Evolutionary conservation across 1,139 yeast species (phyloP).

Genomic region (Taiozyma sp.): DNA sequence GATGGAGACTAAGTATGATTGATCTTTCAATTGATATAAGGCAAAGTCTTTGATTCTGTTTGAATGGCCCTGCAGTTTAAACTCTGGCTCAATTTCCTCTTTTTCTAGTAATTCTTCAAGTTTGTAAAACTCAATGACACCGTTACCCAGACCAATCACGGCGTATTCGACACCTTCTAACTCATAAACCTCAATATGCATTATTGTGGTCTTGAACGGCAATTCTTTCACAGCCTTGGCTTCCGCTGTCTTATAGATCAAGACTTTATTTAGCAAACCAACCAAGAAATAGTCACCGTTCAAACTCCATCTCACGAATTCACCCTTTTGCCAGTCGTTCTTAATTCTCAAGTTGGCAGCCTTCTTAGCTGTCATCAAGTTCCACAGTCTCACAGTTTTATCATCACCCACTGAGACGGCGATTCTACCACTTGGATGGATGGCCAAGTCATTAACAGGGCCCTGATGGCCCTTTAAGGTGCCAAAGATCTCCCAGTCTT

Average conservation of each 20-base stretch:
- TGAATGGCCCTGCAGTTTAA: constrained; percentile 71
- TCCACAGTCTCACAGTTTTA: constrained; percentile 83
- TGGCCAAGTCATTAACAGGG: constrained; percentile 72
- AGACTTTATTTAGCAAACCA: constrained; percentile 60
- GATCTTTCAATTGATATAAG: constrained; percentile 40
- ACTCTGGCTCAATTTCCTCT: constrained; percentile 38
- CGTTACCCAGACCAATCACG: constrained; percentile 67
- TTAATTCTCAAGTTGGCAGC: constrained; percentile 78
- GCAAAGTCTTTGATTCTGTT: constrained; percentile 77
- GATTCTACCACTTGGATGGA: constrained; percentile 90
- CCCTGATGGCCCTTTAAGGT: constrained; percentile 82
- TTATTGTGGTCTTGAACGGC: constrained; percentile 51
- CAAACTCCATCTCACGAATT: constrained; percentile 55
- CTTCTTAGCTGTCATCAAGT: constrained; percentile 94
- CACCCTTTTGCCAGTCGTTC: constrained; percentile 65
- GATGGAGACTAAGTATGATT: constrained; percentile 62
- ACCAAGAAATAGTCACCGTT: constrained; percentile 69
- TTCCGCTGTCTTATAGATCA: constrained; percentile 58
- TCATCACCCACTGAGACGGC: constrained; percentile 89
- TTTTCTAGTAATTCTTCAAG: constrained; percentile 34
- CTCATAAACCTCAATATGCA: constrained; percentile 54
- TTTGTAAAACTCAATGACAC: constrained; percentile 55
- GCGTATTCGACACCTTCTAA: constrained; percentile 48
- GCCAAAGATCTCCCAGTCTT: constrained; percentile 94
- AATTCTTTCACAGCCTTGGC: constrained; percentile 50